These are phyloP conservation scores for Trichophyton verrucosum DNA, from an alignment of 2,329 filamentous ascomycete genomes.

Conservation along the genomic window DNA sequence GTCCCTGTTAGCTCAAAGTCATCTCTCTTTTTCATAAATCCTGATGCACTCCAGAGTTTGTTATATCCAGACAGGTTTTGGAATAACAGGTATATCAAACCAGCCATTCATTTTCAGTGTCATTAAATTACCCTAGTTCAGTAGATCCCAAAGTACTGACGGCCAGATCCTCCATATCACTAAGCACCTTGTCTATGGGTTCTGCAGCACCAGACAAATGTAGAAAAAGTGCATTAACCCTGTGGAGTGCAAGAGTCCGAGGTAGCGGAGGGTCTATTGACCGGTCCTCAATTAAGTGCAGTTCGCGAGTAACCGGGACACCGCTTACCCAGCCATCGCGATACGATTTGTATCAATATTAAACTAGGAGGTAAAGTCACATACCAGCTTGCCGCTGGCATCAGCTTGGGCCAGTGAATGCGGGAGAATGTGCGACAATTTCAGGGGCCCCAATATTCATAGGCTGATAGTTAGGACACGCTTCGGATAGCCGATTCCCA, in stretches of 20 bases:
- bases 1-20: no score
- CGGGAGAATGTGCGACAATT: constrained; percentile 8
- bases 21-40: no score
- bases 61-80: no score
- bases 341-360: background rate
- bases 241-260: background rate
- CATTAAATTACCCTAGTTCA: background rate
- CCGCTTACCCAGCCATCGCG: no score
- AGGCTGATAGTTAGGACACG: background rate
- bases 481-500: constrained; percentile 7
- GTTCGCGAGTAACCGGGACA: constrained; percentile 14
- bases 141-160: background rate
- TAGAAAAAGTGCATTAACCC: constrained; percentile 4
- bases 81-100: background rate
- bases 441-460: background rate
- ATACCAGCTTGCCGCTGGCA: background rate
- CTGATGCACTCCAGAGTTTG: no score
- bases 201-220: background rate
- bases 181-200: background rate
- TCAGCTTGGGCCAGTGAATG: background rate
- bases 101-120: background rate
- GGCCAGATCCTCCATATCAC: background rate
- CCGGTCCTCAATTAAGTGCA: constrained; percentile 17
- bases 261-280: constrained; percentile 17
- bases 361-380: background rate